Conservation (phyloP, 306 rosid genomes). For the Corylus heterophylla region DNA sequence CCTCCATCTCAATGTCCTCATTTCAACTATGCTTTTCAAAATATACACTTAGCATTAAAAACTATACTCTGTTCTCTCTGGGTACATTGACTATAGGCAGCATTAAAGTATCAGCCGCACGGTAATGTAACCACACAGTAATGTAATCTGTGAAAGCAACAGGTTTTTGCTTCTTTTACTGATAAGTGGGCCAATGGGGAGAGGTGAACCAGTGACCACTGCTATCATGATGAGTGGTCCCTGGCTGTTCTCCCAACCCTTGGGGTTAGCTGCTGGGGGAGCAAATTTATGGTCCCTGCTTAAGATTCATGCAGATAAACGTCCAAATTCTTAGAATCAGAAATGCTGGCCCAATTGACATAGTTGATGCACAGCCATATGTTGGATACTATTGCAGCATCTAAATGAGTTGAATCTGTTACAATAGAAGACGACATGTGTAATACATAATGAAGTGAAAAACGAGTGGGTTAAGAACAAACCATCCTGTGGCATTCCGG, state of each 20-base stretch:
- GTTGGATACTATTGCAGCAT: neutral
- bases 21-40: neutral
- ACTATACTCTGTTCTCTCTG: neutral
- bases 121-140: too few relatives aligned
- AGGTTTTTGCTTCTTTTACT: too few relatives aligned
- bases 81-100: too few relatives aligned
- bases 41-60: neutral
- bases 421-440: neutral
- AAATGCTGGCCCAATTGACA: neutral
- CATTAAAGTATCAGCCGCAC: too few relatives aligned
- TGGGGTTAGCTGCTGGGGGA: too few relatives aligned
- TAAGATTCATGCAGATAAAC: neutral
- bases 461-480: constrained; percentile 33
- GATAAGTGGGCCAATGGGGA: too few relatives aligned
- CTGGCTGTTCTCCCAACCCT: too few relatives aligned
- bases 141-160: too few relatives aligned
- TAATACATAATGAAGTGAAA: neutral
- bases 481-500: constrained; percentile 77
- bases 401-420: neutral
- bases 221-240: too few relatives aligned
- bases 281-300: neutral
- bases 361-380: neutral
- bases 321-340: neutral
- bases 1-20: neutral
- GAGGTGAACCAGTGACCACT: too few relatives aligned